Conservation (phyloP, 179 eudicot species). For the Patellifolia procumbens region DNA sequence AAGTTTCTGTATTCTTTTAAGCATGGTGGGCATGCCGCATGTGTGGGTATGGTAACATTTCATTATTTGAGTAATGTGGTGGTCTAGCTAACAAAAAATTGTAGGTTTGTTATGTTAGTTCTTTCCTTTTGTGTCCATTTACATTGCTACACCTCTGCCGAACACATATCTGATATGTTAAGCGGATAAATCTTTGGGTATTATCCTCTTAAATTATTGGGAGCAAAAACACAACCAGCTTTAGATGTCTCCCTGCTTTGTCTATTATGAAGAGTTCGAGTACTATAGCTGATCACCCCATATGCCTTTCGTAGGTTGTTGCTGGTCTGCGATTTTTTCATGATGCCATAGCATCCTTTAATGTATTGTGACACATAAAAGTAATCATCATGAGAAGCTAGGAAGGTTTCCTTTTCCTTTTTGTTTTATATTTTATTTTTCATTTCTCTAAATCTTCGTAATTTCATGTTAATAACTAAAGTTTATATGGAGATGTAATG, state of each 20-base stretch:
- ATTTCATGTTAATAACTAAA: background rate
- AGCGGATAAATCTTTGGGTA: background rate
- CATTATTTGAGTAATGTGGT: background rate
- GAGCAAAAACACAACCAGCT: background rate
- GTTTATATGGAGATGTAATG: background rate
- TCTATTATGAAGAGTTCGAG: background rate
- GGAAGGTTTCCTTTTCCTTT: background rate
- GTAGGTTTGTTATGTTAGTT: background rate
- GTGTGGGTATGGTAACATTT: background rate
- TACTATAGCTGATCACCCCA: background rate
- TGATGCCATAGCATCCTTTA: background rate
- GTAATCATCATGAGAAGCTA: background rate
- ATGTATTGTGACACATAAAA: background rate
- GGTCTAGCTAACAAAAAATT: conserved; percentile 1
- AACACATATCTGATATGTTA: background rate
- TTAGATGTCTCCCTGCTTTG: too few species aligned
- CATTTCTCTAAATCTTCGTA: background rate
- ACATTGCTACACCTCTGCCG: background rate
- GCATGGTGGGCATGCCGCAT: background rate
- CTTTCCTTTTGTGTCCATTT: background rate
- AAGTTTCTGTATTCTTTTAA: background rate
- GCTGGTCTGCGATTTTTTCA: background rate
- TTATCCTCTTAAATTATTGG: background rate
- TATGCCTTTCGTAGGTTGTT: background rate
- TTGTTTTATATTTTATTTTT: background rate